phyloP scores from a whole-genome alignment of 768 basidiomycete species.

The Tricholoma hemisulphureum region DNA sequence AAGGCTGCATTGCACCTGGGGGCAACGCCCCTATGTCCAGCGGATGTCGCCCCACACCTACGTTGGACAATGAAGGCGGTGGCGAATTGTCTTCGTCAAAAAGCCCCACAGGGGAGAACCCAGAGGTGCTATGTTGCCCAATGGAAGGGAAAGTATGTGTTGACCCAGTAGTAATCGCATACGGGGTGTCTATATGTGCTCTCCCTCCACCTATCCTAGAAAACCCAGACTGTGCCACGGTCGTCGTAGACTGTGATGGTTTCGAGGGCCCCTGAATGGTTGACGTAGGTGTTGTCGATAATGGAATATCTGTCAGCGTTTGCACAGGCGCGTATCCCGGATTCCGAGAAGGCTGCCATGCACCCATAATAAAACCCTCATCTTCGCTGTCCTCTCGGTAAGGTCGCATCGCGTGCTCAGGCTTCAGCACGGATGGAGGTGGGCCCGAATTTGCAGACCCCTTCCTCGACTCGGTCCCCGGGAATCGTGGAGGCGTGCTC shows the following conservation, averaged over 20 bases:
- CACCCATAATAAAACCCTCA: constrained; percentile 89
- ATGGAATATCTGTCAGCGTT: constrained; percentile 31
- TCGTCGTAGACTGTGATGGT: constrained; percentile 19
- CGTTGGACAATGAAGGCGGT: constrained; percentile 52
- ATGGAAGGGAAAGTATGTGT: constrained; percentile 68
- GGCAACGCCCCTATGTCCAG: constrained; percentile 39
- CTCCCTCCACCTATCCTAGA: constrained; percentile 84
- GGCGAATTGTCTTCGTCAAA: constrained; percentile 44
- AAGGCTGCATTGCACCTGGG: constrained; percentile 64
- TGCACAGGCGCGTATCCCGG: constrained; percentile 46
- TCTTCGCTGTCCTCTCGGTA: constrained; percentile 80
- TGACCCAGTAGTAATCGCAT: constrained; percentile 66
- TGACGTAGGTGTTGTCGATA: constrained; percentile 10
- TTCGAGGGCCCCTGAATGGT: constrained; percentile 13
- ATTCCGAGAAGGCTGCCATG: constrained; percentile 79
- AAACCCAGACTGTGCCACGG: constrained; percentile 57
- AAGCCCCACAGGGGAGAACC: constrained; percentile 9
- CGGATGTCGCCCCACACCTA: constrained; percentile 34
- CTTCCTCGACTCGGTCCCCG: constrained; percentile 40
- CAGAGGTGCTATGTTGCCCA: constrained; percentile 40
- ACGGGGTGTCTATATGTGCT: constrained; percentile 83
- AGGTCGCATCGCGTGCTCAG: constrained; percentile 74
- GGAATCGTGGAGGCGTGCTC: constrained; percentile 33
- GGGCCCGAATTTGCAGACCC: constrained; percentile 56
- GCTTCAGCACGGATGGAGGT: constrained; percentile 71